Base-by-base conservation (phyloP, 2,329 filamentous ascomycete genomes). In the Graphiopsis chlorocephala region DNA sequence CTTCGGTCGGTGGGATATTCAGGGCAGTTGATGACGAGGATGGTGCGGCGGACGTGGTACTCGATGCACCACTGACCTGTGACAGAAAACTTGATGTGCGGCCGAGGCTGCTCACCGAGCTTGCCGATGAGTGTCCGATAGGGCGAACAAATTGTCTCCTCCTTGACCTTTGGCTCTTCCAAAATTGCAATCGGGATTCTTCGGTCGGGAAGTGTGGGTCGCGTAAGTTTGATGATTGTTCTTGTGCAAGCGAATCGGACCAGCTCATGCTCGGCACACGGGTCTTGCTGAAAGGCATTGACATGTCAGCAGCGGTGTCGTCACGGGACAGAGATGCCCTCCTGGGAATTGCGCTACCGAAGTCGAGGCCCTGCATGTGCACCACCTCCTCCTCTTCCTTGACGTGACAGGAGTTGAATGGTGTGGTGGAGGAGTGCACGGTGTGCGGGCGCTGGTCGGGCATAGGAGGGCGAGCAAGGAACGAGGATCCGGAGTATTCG, bases 221-320 rank as follows among this genome's bases (percentile, higher is more conserved):
- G 20, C 52, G 52, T 31, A 53, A 48, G 5, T 28, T 53, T 28
- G 60, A 42, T 17, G 26, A 7, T 12, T 55, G 48, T 20, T 28
- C 48, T 38, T 45, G 48, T 26, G 48, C 26, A 52, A 31, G 50
- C 29, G 50, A 53, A 11, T 52, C 31, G n/a, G 50, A 57, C 52
- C 55, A 63, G 45, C 50, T 62, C 35, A 61, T 59, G 50, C 55
- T 53, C 11, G 62, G 55, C n/a, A 20, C 26, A n/a, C 48, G 29
- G 42, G 26, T 33, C 23, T 62, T 62, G 31, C 45, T 58, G 25
- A 55, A 25, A 28, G 47, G 64, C 31, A 67, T 38, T 26, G 59
- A 72, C 42, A 73, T 48, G 63, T 72, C 70, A 60, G 69, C 69
- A 31, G 70, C 70, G 23, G 72, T 72, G 47, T 74, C 71, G 64